Conservation (phyloP, 2,329 filamentous ascomycete genomes). For the Fusarium newnesense region DNA sequence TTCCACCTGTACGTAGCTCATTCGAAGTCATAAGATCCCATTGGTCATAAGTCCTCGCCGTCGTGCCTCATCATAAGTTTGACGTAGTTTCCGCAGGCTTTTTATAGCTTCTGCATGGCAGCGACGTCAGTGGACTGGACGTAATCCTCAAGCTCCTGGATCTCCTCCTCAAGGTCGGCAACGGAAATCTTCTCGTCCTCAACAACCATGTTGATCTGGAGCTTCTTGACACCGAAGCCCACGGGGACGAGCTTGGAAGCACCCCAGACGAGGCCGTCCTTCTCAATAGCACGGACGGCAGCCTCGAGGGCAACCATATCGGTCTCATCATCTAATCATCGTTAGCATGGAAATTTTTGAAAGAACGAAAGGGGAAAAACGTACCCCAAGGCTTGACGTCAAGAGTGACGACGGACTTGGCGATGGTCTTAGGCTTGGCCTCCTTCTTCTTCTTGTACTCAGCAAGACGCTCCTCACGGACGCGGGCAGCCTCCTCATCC, state of each 20-base stretch:
- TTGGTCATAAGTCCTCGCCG: conserved; percentile 45
- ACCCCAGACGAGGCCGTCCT: conserved; percentile 97
- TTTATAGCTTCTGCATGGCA: conserved; percentile 94
- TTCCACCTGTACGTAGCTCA: conserved; percentile 41
- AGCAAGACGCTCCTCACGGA: conserved; percentile 89
- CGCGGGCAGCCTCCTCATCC: conserved; percentile 83
- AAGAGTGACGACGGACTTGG: conserved; percentile 95
- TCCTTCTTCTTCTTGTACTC: conserved; percentile 99
- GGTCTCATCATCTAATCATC: conserved; percentile 82
- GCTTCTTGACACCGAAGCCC: conserved; percentile 98
- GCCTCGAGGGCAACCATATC: conserved; percentile 85
- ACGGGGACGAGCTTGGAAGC: conserved; percentile 87
- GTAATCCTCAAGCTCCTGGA: conserved; percentile 86
- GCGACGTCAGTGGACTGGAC: conserved; percentile 93
- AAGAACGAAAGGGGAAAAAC: conserved; percentile 48
- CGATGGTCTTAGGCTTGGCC: conserved; percentile 87
- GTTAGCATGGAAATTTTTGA: conserved; percentile 37
- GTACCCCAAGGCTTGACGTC: conserved; percentile 99
- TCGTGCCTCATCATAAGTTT: conserved; percentile 49
- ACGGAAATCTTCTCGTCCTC: conserved; percentile 96
- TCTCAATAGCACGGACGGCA: conserved; percentile 83
- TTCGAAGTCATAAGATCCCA: conserved; percentile 38
- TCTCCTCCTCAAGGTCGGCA: conserved; percentile 87
- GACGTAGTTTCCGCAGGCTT: conserved; percentile 35
- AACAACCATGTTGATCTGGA: conserved; percentile 97